Percentiles rank a stretch among this genome's conserved stretches.
phyloP scores from a whole-genome alignment of 345 rosid species.

The Sonneratia alba region DNA sequence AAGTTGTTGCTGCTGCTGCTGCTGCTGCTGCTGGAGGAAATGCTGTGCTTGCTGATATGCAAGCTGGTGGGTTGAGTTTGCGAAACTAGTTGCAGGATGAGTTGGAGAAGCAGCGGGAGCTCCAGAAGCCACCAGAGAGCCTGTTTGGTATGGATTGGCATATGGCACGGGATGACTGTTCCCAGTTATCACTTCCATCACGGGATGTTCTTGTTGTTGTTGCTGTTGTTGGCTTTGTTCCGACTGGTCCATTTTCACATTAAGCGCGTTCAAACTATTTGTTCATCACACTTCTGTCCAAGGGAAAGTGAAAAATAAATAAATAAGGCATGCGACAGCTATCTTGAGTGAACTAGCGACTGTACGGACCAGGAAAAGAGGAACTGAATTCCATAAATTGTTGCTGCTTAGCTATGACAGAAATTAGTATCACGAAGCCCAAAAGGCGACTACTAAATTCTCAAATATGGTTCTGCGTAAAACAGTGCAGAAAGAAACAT shows the following conservation, averaged over 20 bases:
- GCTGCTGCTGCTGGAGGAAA: slow-evolving; percentile 35
- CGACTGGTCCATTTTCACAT: slow-evolving; percentile 39
- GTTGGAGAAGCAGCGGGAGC: slow-evolving; percentile 34
- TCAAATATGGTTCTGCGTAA: not conserved
- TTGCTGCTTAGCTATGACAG: not conserved
- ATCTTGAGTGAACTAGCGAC: not conserved
- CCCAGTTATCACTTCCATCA: slow-evolving; percentile 34
- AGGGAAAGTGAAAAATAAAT: not conserved
- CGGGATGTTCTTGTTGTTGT: slow-evolving; percentile 14
- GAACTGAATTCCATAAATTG: not conserved
- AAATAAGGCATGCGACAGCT: not conserved
- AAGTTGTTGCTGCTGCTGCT: slow-evolving; percentile 35
- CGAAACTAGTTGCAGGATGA: slow-evolving; percentile 13
- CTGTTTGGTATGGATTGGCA: slow-evolving; percentile 36
- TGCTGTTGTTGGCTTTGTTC: slow-evolving; percentile 38
- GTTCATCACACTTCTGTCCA: not conserved
- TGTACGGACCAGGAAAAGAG: not conserved
- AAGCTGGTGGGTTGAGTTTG: slow-evolving; percentile 25
- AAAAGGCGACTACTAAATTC: not conserved
- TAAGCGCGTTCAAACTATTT: not conserved
- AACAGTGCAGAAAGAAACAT: not conserved
- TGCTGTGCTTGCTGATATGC: slow-evolving; percentile 36
- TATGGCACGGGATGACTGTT: slow-evolving; percentile 34
- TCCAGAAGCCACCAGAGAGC: slow-evolving; percentile 38
- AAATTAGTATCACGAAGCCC: not conserved